phyloP scores from a whole-genome alignment of 768 basidiomycete species.

The Cystoderma amianthinum region DNA sequence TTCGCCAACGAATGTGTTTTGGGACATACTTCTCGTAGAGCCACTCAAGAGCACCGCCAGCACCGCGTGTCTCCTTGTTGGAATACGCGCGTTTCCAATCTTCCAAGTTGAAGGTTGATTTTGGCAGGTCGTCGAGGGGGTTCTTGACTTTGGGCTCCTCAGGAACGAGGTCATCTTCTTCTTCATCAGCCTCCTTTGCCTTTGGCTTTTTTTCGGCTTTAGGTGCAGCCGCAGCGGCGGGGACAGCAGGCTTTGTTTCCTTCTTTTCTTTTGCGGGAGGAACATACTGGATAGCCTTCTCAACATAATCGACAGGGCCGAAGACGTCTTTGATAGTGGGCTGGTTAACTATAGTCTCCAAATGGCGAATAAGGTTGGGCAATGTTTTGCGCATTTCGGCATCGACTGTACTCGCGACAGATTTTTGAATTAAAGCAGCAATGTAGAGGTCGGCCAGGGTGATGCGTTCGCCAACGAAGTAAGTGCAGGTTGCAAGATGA shows the following conservation, averaged over 20 bases:
- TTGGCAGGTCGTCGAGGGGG: slow-evolving; percentile 88
- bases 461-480: slow-evolving; percentile 91
- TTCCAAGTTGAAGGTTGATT: slow-evolving; percentile 82
- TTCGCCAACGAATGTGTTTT: too few relatives aligned
- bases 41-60: slow-evolving; percentile 85
- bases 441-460: slow-evolving; percentile 83
- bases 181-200: slow-evolving; percentile 55
- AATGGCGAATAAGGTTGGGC: slow-evolving; percentile 76
- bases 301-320: slow-evolving; percentile 50
- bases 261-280: slow-evolving; percentile 81
- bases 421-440: slow-evolving; percentile 50
- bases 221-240: slow-evolving; percentile 40
- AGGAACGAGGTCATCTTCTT: slow-evolving; percentile 74
- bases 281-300: slow-evolving; percentile 64
- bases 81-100: slow-evolving; percentile 99
- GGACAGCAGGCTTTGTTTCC: slow-evolving; percentile 50
- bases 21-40: slow-evolving; percentile 89
- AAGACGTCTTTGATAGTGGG: slow-evolving; percentile 65
- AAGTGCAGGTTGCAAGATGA: slow-evolving; percentile 75
- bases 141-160: slow-evolving; percentile 90
- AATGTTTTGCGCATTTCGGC: slow-evolving; percentile 55
- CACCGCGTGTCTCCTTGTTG: slow-evolving; percentile 91
- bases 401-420: slow-evolving; percentile 55
- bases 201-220: slow-evolving; percentile 63
- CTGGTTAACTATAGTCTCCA: slow-evolving; percentile 86